phyloP scores from a whole-genome alignment of 768 basidiomycete species.

The Naganishia vaughanmartiniae region DNA sequence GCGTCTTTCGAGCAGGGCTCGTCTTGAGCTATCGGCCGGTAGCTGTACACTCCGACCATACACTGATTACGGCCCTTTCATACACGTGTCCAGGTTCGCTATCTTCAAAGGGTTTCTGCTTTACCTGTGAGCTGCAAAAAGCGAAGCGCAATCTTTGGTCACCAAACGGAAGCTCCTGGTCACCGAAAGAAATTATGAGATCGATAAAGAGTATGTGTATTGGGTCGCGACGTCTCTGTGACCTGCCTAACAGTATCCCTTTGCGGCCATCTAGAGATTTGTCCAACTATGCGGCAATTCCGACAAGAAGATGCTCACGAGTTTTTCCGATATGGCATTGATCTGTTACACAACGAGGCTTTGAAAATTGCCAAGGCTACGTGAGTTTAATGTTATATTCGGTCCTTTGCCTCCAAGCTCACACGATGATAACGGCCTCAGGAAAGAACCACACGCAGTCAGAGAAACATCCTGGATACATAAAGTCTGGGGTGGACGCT shows the following conservation, averaged over 20 bases:
- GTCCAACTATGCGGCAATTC: conserved; percentile 84
- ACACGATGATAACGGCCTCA: conserved; percentile 16
- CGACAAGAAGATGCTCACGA: conserved; percentile 98
- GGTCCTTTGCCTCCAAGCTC: neutral
- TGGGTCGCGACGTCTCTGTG: neutral
- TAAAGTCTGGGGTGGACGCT: conserved; percentile 84
- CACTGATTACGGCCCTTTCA: neutral
- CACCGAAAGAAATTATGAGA: conserved; percentile 65
- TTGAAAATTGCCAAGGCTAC: conserved; percentile 69
- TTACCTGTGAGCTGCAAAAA: conserved; percentile 67
- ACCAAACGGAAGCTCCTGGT: conserved; percentile 56
- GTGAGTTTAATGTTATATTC: conserved; percentile 48
- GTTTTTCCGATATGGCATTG: conserved; percentile 89
- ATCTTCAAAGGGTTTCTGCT: conserved; percentile 62
- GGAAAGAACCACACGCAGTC: conserved; percentile 47
- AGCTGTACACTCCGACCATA: neutral
- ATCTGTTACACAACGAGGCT: conserved; percentile 82
- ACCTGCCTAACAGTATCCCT: conserved; percentile 11
- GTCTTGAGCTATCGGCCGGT: neutral
- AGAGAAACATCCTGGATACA: conserved; percentile 88
- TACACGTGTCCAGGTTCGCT: neutral
- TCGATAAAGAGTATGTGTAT: conserved; percentile 65
- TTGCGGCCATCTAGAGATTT: conserved; percentile 63
- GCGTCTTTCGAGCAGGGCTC: neutral
- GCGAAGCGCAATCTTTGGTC: conserved; percentile 60